A percentile compares a stretch with the other conserved stretches of the same genome.
Conservation (phyloP, 257 asterid species). For the Lycium ferocissimum region DNA sequence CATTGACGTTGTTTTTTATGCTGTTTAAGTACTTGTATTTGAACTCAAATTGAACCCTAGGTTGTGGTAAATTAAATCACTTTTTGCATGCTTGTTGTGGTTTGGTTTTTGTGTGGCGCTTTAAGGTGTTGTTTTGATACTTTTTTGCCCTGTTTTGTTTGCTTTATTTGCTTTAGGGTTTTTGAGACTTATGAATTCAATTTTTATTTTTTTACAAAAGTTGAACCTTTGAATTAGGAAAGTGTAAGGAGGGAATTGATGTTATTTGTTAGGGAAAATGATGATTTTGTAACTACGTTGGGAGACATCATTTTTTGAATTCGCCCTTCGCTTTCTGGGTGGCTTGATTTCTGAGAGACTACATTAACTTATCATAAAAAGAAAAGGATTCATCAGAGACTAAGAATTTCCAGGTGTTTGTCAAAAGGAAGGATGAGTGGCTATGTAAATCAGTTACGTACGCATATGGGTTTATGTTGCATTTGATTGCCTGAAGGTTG, state of each 20-base stretch:
- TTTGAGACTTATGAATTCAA: not conserved
- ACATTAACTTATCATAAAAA: not conserved
- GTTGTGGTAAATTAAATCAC: not conserved
- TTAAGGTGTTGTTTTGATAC: conserved; percentile 1
- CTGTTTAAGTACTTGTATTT: not conserved
- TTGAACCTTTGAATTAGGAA: not conserved
- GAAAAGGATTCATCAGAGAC: not conserved
- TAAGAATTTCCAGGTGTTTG: conserved; percentile 3
- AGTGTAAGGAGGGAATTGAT: conserved; percentile 4
- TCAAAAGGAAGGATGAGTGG: not conserved
- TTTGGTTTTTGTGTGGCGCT: not conserved
- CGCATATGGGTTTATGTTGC: not conserved
- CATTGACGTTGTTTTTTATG: not conserved
- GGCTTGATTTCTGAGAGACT: not conserved
- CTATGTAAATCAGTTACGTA: not conserved
- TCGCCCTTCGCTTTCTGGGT: not conserved
- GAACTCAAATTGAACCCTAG: conserved; percentile 25
- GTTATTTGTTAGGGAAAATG: not conserved
- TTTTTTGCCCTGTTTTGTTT: not conserved
- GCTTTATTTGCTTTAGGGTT: not conserved
- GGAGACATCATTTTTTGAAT: not conserved
- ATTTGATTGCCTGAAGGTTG: not conserved
- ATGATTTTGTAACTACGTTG: not conserved
- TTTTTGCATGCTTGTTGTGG: conserved; percentile 11
- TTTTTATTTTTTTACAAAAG: not conserved